Percentiles rank a stretch among this genome's conserved stretches.
These are phyloP conservation scores for Psilocybe cubensis DNA, from an alignment of 768 basidiomycete genomes.

Conservation along the genomic window DNA sequence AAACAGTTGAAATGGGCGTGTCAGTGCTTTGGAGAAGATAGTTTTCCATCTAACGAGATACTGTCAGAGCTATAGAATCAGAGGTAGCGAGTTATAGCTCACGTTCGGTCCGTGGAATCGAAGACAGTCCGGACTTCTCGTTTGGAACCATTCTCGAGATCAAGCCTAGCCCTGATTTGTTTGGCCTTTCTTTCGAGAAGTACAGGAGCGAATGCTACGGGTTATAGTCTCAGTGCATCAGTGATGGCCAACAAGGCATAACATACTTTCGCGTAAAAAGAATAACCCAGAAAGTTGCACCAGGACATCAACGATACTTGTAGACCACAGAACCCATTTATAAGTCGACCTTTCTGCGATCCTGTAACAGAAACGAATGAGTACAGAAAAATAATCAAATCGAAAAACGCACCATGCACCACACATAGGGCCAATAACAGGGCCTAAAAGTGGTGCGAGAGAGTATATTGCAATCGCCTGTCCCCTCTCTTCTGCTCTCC, in stretches of 20 bases:
- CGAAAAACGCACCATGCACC: constrained; percentile 52
- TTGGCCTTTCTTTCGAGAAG: constrained; percentile 57
- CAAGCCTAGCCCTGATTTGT: constrained; percentile 45
- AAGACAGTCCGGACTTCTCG: constrained; percentile 51
- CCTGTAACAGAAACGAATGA: constrained; percentile 30
- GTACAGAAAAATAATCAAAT: not conserved
- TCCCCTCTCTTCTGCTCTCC: constrained; percentile 63
- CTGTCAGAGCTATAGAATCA: constrained; percentile 8
- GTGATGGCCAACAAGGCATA: not conserved
- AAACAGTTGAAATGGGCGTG: constrained; percentile 41
- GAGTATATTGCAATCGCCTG: constrained; percentile 69
- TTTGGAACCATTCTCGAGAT: constrained; percentile 46
- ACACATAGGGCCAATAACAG: constrained; percentile 63
- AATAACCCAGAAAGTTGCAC: constrained; percentile 62
- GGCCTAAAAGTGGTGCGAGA: constrained; percentile 66
- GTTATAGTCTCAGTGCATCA: constrained; percentile 1
- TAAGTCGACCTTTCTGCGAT: constrained; percentile 66
- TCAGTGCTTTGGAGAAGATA: not conserved
- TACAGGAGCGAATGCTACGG: constrained; percentile 45
- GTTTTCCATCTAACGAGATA: not conserved
- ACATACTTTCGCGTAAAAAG: constrained; percentile 65
- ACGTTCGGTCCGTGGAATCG: constrained; percentile 44
- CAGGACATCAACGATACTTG: constrained; percentile 55
- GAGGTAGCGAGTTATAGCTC: not conserved
- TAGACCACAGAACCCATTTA: constrained; percentile 81